These are phyloP conservation scores for Peziza echinospora DNA, from an alignment of 495 filamentous ascomycete species.

Conservation along the genomic window DNA sequence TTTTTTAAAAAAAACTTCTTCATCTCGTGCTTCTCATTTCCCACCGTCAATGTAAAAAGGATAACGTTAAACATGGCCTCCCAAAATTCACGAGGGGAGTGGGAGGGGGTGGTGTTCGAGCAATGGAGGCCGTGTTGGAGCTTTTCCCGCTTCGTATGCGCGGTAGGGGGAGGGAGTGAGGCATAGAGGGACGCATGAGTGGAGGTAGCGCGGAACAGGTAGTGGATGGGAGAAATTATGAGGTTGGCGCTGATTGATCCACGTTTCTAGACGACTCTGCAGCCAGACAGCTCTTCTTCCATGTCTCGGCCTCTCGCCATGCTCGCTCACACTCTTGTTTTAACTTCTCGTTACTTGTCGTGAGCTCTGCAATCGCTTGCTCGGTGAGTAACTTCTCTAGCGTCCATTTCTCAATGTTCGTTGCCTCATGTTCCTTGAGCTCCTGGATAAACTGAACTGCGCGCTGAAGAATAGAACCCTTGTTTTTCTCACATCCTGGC, in stretches of 20 bases:
- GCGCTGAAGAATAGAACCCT: slow-evolving; percentile 85
- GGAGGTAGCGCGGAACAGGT: too few species aligned
- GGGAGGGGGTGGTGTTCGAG: too few species aligned
- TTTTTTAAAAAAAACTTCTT: too few species aligned
- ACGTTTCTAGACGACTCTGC: slow-evolving; percentile 40
- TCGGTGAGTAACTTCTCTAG: slow-evolving; percentile 86
- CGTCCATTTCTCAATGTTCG: slow-evolving; percentile 92
- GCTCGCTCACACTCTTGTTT: slow-evolving; percentile 55
- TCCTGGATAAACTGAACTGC: slow-evolving; percentile 87
- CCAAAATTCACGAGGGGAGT: too few species aligned
- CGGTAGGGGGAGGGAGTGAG: too few species aligned
- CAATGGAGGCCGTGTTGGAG: too few species aligned
- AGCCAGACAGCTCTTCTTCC: slow-evolving; percentile 61
- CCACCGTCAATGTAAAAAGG: neutral
- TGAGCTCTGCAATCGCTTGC: slow-evolving; percentile 82
- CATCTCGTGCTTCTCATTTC: neutral
- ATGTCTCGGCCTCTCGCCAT: slow-evolving; percentile 57
- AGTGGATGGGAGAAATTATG: too few species aligned
- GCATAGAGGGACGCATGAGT: too few species aligned
- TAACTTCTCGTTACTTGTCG: slow-evolving; percentile 67
- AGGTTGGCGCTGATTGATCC: slow-evolving; percentile 18
- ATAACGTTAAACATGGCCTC: neutral
- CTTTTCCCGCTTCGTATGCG: too few species aligned
- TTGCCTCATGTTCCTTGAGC: slow-evolving; percentile 78
- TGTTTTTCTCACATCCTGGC: slow-evolving; percentile 96